Base-by-base conservation (phyloP, 768 basidiomycete genomes). In the Naganishia antarctica region DNA sequence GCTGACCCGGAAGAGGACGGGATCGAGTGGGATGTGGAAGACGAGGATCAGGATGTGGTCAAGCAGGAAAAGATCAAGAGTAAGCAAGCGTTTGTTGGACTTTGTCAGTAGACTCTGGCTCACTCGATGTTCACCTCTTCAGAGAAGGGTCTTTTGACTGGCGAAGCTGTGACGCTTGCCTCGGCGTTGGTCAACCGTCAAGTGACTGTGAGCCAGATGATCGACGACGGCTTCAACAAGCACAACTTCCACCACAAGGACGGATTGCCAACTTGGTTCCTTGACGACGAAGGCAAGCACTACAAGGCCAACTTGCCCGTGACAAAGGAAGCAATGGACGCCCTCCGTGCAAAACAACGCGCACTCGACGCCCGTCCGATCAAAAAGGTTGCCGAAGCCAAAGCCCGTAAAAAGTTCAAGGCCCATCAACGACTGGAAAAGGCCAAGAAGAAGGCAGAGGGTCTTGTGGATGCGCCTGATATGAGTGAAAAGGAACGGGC, bases 341-440 rank as follows among this genome's bases (percentile, higher is more conserved):
- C 85, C 11, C 81, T 99, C 31, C 86, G 89, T 31, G 89, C 88
- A 23, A 91, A 89, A 78, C 89, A 93, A 78, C 87, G 94, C 13
- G 90, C 91, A 15, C 81, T 99, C 51, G 92, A 99, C 74, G 91
- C 94, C 0, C 85, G 96, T 26, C 96, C 96, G 18, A 98, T 99
- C 80, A 98, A 96, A 81, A 99, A 99, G 81, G 84, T 98, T 7
- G 96, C 94, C 9, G 96, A 98, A 79, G 96, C 96, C 15, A 98
- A 98, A 78, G 92, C 91, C 29, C 84, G 96, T 67, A 99, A 99
- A 80, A 97, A 97, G 80, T 80, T 90, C 74, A 90, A 87, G 78
- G 90, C 92, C 12, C 82, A 84, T 13, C 88, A 89, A 69, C 83
- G 86, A 49, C 79, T 97, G 13, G 90, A 93, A 71, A 94, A 91